Conservation (phyloP, 2,329 filamentous ascomycete species). For the Juglanconis sp. region DNA sequence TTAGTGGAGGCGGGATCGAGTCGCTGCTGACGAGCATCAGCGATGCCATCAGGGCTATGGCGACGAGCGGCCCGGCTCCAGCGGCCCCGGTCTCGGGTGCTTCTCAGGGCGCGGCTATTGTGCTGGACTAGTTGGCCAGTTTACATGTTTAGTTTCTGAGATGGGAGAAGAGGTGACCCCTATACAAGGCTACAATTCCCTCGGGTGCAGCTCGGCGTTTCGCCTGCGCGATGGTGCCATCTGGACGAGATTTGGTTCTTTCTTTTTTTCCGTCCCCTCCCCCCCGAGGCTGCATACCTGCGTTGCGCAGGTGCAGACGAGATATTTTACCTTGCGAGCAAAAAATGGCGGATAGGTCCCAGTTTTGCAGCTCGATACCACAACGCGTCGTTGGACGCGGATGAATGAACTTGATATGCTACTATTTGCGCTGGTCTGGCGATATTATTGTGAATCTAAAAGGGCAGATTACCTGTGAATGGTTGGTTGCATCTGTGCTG, state of each 20-base stretch:
- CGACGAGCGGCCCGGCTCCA: background rate
- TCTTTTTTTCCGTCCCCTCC: too few species aligned
- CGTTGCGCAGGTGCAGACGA: background rate
- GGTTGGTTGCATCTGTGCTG: too few species aligned
- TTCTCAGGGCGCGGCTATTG: constrained; percentile 14
- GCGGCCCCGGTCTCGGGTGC: background rate
- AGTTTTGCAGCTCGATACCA: constrained; percentile 18
- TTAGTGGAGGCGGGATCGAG: constrained; percentile 39
- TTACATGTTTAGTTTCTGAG: too few species aligned
- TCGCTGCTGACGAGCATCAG: constrained; percentile 45
- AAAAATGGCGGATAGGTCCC: background rate
- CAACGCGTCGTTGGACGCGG: background rate
- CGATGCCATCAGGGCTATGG: constrained; percentile 39
- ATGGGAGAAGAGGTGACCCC: too few species aligned
- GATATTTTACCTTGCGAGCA: background rate
- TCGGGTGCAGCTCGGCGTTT: too few species aligned
- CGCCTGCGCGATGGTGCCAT: too few species aligned
- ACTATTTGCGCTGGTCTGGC: too few species aligned
- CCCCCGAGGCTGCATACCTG: background rate
- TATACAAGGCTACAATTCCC: too few species aligned
- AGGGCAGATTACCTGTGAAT: too few species aligned
- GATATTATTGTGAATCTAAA: too few species aligned
- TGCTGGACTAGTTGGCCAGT: constrained; percentile 7
- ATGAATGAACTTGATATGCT: background rate
- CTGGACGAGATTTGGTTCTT: too few species aligned